These are phyloP conservation scores for Coleophoma cylindrospora DNA, from an alignment of 2,329 filamentous ascomycete species.

Conservation along the genomic window DNA sequence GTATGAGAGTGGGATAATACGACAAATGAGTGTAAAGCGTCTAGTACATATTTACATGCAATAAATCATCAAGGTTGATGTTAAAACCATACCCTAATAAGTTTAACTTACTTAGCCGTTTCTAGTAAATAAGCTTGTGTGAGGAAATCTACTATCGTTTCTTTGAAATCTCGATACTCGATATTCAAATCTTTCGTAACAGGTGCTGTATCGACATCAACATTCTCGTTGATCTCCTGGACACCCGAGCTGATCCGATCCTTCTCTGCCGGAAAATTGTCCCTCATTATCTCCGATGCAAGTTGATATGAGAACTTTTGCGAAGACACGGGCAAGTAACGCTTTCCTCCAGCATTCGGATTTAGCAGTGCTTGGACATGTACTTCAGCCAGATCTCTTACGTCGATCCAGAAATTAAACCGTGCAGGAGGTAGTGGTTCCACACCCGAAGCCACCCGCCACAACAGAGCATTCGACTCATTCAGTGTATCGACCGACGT, in stretches of 20 bases:
- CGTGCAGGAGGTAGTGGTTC: conserved; percentile 33
- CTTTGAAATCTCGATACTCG: conserved; percentile 49
- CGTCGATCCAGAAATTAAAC: conserved; percentile 51
- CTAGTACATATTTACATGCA: too few relatives aligned
- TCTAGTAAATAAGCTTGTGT: conserved; percentile 13
- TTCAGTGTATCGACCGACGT: conserved; percentile 58
- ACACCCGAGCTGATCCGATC: conserved; percentile 28
- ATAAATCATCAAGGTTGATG: too few relatives aligned
- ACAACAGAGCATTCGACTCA: conserved; percentile 64
- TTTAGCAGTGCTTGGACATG: conserved; percentile 53
- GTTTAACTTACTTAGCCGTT: too few relatives aligned
- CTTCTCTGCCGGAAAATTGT: conserved; percentile 26
- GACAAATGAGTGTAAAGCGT: too few relatives aligned
- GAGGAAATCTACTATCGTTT: conserved; percentile 55
- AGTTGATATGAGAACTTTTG: conserved; percentile 41
- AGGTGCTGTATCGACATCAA: conserved; percentile 36
- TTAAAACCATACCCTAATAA: too few relatives aligned
- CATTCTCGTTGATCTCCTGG: conserved; percentile 23
- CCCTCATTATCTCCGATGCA: conserved; percentile 36
- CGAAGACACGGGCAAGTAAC: conserved; percentile 47
- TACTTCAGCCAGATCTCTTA: conserved; percentile 53
- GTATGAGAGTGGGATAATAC: too few relatives aligned
- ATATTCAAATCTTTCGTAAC: conserved; percentile 48
- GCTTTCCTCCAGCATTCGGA: conserved; percentile 49
- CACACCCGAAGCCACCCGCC: conserved; percentile 56